Evolutionary conservation across 768 basidiomycete species (phyloP).

Genomic region (Peribolospora baueri): DNA sequence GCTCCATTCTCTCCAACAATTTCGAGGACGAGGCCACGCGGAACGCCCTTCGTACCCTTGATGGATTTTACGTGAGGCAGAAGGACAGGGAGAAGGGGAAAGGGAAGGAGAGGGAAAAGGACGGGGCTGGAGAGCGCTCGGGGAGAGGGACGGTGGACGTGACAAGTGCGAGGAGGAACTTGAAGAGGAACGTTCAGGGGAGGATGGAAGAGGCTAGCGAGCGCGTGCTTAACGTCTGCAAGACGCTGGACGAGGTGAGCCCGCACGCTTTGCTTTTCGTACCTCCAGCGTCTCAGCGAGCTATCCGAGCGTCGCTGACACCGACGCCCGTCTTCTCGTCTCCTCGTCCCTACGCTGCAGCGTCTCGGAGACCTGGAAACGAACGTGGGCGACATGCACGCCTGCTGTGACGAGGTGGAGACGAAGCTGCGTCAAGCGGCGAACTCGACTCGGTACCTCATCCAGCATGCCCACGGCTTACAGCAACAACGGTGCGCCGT

Average conservation of each 20-base stretch:
- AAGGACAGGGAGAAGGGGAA: background rate
- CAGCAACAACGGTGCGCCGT: constrained; percentile 18
- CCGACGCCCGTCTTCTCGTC: background rate
- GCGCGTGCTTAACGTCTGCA: constrained; percentile 59
- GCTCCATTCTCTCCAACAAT: constrained; percentile 10
- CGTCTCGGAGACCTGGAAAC: constrained; percentile 57
- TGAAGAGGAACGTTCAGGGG: constrained; percentile 62
- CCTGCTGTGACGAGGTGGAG: constrained; percentile 12
- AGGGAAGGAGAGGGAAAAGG: background rate
- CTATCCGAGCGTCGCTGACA: background rate
- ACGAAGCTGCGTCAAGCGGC: constrained; percentile 11
- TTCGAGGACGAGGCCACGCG: constrained; percentile 10
- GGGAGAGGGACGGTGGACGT: constrained; percentile 22
- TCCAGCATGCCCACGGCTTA: constrained; percentile 18
- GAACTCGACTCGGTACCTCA: constrained; percentile 12
- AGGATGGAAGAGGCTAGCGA: constrained; percentile 58
- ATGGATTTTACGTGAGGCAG: constrained; percentile 4
- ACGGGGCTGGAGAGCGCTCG: background rate
- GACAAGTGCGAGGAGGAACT: constrained; percentile 45
- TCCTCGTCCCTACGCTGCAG: constrained; percentile 22
- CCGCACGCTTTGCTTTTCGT: no score
- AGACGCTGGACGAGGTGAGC: constrained; percentile 72
- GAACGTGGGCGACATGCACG: constrained; percentile 56
- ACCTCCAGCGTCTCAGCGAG: no score
- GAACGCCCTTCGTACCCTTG: constrained; percentile 12